Evolutionary conservation across 331 rosid genomes (phyloP), one percentile per base, ranked within the genome.

Genomic region (Saraca asoca): DNA sequence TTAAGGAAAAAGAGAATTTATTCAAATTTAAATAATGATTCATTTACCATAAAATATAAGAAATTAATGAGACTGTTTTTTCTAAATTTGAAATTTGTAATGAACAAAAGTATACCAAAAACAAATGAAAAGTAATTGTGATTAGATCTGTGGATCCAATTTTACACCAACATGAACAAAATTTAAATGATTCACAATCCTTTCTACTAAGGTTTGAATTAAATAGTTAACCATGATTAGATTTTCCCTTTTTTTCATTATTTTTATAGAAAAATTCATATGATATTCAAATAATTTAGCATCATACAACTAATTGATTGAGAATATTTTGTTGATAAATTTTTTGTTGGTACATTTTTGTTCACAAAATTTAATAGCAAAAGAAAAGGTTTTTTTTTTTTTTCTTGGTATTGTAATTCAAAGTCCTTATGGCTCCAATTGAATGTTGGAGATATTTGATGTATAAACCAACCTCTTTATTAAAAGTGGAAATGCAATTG

Each of bases 191-290:
- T n/a, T n/a, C n/a, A n/a, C n/a, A n/a, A n/a, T n/a, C n/a, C n/a
- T n/a, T n/a, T n/a, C n/a, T n/a, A n/a, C n/a, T n/a, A n/a, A n/a
- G n/a, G n/a, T 3, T 52, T 29, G 19, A n/a, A n/a, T 16, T 10
- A 31, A 51, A 68, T 52, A 67, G 52, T 43, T 13, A 51, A 59
- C 3, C 4, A 37, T 54, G 66, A 62, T 62, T 48, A 75, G 75
- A 66, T 31, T 62, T 55, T 41, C 35, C 49, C 45, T 48, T 55
- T 76, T 69, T 71, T 29, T 43, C 52, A 9, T 62, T 49, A 68
- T 55, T n/a, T n/a, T n/a, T n/a, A 69, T 68, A 76, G 29, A 56
- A 76, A 63, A 69, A 70, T 69, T 58, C 44, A 49, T 38, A 63
- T 18, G 18, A 45, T 70, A 70, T 24, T 24, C 31, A 24, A 24